A percentile compares a stretch with the other conserved stretches of the same genome.
These are phyloP conservation scores for Xylaria polymorpha DNA, from an alignment of 2,329 filamentous ascomycete genomes.

Conservation along the genomic window DNA sequence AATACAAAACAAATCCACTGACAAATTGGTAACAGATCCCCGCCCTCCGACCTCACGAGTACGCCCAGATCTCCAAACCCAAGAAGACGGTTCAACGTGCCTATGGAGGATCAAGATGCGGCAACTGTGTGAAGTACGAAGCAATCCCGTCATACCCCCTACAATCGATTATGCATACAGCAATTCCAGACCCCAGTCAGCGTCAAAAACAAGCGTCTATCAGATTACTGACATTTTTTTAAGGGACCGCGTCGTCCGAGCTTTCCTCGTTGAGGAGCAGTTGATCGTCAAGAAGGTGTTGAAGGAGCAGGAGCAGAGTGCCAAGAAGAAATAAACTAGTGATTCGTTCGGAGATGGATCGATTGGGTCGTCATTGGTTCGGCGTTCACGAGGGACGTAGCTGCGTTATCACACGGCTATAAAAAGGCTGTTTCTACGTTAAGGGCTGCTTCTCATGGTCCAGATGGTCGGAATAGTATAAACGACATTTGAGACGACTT, in stretches of 20 bases:
- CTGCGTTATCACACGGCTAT: constrained; percentile 49
- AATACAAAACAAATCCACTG: constrained; percentile 6
- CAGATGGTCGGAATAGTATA: constrained; percentile 52
- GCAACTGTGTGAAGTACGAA: constrained; percentile 84
- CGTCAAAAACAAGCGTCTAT: background rate
- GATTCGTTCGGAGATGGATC: constrained; percentile 48
- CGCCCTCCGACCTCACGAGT: constrained; percentile 97
- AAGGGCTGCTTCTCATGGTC: constrained; percentile 49
- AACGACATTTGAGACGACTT: constrained; percentile 47
- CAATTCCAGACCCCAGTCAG: background rate
- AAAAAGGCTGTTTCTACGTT: constrained; percentile 50
- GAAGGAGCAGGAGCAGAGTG: constrained; percentile 90
- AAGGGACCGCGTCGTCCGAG: constrained; percentile 90
- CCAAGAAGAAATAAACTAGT: constrained; percentile 74
- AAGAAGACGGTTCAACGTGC: constrained; percentile 99
- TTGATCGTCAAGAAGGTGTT: constrained; percentile 99
- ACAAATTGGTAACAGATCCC: constrained; percentile 72
- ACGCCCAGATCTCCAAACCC: constrained; percentile 95
- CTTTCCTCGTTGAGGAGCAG: constrained; percentile 99
- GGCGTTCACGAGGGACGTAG: constrained; percentile 52
- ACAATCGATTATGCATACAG: background rate
- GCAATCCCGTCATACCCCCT: background rate
- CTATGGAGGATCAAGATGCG: constrained; percentile 98
- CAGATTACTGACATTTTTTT: constrained; percentile 22
- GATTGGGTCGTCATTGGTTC: constrained; percentile 52